A percentile compares a stretch with the other conserved stretches of the same genome.
These are phyloP conservation scores for Dactylellina parvicollis DNA, from an alignment of 2,329 filamentous ascomycete species.

Conservation along the genomic window DNA sequence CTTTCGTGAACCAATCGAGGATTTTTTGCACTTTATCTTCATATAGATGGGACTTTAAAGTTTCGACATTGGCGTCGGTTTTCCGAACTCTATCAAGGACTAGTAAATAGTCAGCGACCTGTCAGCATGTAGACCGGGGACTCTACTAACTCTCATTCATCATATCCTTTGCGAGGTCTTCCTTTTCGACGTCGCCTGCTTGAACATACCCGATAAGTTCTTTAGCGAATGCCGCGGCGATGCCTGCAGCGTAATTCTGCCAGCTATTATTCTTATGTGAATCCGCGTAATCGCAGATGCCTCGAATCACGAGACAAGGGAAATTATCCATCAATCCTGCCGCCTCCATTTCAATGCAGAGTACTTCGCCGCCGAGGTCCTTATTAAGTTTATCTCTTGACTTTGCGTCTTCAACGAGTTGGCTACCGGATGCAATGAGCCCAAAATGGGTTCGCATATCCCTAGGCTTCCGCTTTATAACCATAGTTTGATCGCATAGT, in stretches of 20 bases:
- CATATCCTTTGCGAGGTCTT: not conserved
- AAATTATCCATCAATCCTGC: slow-evolving; percentile 16
- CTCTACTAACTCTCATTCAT: not conserved
- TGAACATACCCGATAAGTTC: slow-evolving; percentile 13
- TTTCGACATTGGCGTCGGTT: not conserved
- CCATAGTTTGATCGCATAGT: slow-evolving; percentile 4
- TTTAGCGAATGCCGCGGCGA: slow-evolving; percentile 19
- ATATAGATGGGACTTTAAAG: not conserved
- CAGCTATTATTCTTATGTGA: slow-evolving; percentile 20
- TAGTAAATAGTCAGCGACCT: no score
- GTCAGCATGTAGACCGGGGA: not conserved
- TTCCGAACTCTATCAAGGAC: not conserved
- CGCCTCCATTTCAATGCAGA: slow-evolving; percentile 26
- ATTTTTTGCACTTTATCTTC: slow-evolving; percentile 55
- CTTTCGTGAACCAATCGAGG: slow-evolving; percentile 62
- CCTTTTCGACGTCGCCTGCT: not conserved
- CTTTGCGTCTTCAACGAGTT: slow-evolving; percentile 9
- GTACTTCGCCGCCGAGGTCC: not conserved
- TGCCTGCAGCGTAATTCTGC: slow-evolving; percentile 14
- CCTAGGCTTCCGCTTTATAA: slow-evolving; percentile 17
- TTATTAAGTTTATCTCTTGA: slow-evolving; percentile 13
- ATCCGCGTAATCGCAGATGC: slow-evolving; percentile 28
- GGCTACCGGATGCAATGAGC: slow-evolving; percentile 16
- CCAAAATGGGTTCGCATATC: slow-evolving; percentile 25
- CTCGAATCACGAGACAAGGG: slow-evolving; percentile 22